Percentiles rank a stretch among this genome's conserved stretches.
phyloP scores from a whole-genome alignment of 2,329 filamentous ascomycete genomes.

The Harringtonia aguacate region DNA sequence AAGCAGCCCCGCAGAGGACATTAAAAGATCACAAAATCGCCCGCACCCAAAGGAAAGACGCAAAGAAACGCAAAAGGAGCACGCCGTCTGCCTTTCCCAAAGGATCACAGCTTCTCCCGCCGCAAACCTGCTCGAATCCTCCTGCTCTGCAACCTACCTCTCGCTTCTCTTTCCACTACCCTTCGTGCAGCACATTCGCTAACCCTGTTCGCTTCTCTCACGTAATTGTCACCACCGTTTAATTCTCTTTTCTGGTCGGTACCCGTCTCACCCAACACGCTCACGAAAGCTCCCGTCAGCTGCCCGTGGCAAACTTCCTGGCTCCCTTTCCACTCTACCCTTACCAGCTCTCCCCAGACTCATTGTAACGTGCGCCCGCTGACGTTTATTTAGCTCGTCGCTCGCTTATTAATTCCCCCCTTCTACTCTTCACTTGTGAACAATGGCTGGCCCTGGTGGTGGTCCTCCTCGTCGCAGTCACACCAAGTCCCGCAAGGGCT shows the following conservation, averaged over 20 bases:
- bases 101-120: too few relatives aligned
- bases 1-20: too few relatives aligned
- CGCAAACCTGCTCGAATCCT: too few relatives aligned
- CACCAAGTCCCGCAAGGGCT: slow-evolving; percentile 97
- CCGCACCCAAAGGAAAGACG: too few relatives aligned
- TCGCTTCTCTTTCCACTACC: neutral
- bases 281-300: too few relatives aligned
- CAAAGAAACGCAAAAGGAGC: too few relatives aligned
- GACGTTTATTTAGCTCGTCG: slow-evolving; percentile 4
- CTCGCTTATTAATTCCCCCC: slow-evolving; percentile 9
- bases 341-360: too few relatives aligned
- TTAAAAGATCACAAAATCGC: neutral
- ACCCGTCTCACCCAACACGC: too few relatives aligned
- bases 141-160: neutral
- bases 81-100: too few relatives aligned
- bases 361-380: too few relatives aligned
- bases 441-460: slow-evolving; percentile 90
- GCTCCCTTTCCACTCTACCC: too few relatives aligned
- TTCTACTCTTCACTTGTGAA: slow-evolving; percentile 21
- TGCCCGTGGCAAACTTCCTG: too few relatives aligned
- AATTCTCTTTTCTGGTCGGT: neutral
- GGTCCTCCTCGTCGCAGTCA: slow-evolving; percentile 83
- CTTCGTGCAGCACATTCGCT: neutral
- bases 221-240: neutral
- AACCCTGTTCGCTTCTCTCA: neutral